Base-by-base conservation (phyloP, 768 basidiomycete genomes). In the Filobasidium wieringae region DNA sequence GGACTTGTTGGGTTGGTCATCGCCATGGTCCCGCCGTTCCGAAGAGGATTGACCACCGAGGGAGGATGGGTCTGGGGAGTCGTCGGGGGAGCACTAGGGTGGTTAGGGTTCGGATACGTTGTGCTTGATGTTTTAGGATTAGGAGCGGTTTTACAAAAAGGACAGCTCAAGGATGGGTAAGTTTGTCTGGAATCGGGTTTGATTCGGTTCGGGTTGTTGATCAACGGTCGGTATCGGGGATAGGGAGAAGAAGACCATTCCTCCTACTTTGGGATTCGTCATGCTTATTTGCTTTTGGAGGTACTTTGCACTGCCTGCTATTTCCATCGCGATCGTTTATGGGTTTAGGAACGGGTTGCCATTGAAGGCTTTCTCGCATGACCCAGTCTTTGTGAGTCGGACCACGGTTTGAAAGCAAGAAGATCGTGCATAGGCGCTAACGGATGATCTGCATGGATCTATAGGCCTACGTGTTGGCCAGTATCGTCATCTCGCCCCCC, bases 321-420 rank as follows among this genome's bases (percentile, higher is more conserved):
- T 67, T 9, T 56, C 60, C 39, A 57, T 71, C 22, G 61, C 64
- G 3, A 64, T 69, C 27, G 61, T 71, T 1, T 59, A 64, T 37
- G 69, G 69, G 12, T 66, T 71, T 59, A 60, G 62, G 5, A 62
- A 68, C 54, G 65, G 65, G 39, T 61, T 66, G 7, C 69, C 68
- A 1, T 68, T 68, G 24, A 65, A 55, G 52, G 59, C 55, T 1
- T 71, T 63, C 61, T 58, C 70, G 11, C 67, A 70, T 39, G 71
- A 72, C 57, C 71, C 71, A 11, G 63, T 63, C 2, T 72, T 67
- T 61, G 71, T 71, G 56, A 63, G 71, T 68, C 4, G 1, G n/a
- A n/a, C n/a, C n/a, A n/a, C 2, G 7, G 26, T 24, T 12, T 27
- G 40, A 22, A 7, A 6, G 4, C 14, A 6, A 22, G 12, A 7